These are phyloP conservation scores for Boletus sensibilis DNA, from an alignment of 768 basidiomycete species.

Conservation along the genomic window DNA sequence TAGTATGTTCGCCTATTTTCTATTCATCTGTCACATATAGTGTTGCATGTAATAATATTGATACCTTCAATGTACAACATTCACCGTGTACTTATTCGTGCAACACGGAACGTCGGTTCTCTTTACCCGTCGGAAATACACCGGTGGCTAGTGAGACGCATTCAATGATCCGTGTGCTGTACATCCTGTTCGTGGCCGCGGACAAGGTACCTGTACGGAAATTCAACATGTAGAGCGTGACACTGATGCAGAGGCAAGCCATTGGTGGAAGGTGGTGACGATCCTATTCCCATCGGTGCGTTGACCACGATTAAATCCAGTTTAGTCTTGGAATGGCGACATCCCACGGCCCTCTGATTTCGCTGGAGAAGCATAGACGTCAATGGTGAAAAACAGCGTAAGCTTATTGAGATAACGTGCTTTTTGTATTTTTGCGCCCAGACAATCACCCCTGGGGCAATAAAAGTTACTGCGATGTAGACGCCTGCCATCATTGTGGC, in stretches of 20 bases:
- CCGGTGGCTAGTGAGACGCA: constrained; percentile 1
- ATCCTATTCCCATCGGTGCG: constrained; percentile 29
- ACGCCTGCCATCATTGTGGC: constrained; percentile 50
- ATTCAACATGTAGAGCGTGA: constrained; percentile 19
- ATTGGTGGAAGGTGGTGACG: constrained; percentile 26
- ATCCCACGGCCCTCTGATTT: constrained; percentile 90
- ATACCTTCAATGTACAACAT: constrained; percentile 33
- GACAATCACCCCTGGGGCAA: constrained; percentile 70
- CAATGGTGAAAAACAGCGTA: constrained; percentile 11
- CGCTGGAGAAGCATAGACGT: constrained; percentile 46
- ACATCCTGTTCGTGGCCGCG: constrained; percentile 22
- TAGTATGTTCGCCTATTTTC: constrained; percentile 32
- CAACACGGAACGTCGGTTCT: constrained; percentile 1
- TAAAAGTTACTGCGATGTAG: constrained; percentile 60
- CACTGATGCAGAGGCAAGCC: constrained; percentile 12
- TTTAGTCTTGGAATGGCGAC: constrained; percentile 75
- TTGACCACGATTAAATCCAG: constrained; percentile 34
- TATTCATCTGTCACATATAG: constrained; percentile 35
- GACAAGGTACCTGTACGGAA: constrained; percentile 27
- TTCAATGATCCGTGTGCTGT: neutral
- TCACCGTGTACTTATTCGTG: constrained; percentile 9
- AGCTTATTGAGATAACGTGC: constrained; percentile 40
- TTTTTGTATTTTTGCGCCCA: constrained; percentile 91
- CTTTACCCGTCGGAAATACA: constrained; percentile 13
- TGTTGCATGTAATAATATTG: constrained; percentile 41